Base-by-base conservation (phyloP, 2,329 filamentous ascomycete species). In the Alternaria rosae region DNA sequence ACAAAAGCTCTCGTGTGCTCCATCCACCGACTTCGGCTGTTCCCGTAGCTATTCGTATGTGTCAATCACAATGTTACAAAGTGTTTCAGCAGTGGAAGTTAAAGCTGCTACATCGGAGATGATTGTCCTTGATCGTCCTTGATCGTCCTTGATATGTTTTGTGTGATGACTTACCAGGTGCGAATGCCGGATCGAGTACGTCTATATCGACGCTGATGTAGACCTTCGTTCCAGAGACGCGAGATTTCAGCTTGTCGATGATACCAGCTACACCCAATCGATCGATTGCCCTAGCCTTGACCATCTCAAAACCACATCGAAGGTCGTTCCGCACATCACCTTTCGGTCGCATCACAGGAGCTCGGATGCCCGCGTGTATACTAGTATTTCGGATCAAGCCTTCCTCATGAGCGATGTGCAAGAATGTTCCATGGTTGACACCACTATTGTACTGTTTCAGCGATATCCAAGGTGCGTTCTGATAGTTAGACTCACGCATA, bases 361-460 rank as follows among this genome's bases (percentile, higher is more conserved):
- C 87, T 41, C 87, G 82, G 63, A 89, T 88, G 0, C 87, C 87
- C n/a, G 85, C 87, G 72, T 89, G 87, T 17, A 89, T 83, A 0
- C 86, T 88, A 2, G 82, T 84, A 66, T 88, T 88, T 25, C 80
- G 79, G 59, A 89, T 85, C 45, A 89, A 76, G 0, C 86, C 85
- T 74, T 89, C 87, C 73, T 89, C 87, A 66, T 88, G 85, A 0
- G 87, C 87, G 38, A 88, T 86, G 65, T 89, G 86, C 13, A 89
- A 76, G 70, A 88, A 89, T 0, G 87, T 89, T 38, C 87, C 87
- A 69, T 89, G 87, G 59, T 88, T 89, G 3, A 88, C 76, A 4
- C 83, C 85, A 42, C 74, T 76, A 41, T n/a, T 6, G 9, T 47
- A 3, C 15, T 23, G 0, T 21, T 10, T 72, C 26, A 72, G 65